phyloP scores from a whole-genome alignment of 2,329 filamentous ascomycete genomes.

The Trichoderma pleuroti region DNA sequence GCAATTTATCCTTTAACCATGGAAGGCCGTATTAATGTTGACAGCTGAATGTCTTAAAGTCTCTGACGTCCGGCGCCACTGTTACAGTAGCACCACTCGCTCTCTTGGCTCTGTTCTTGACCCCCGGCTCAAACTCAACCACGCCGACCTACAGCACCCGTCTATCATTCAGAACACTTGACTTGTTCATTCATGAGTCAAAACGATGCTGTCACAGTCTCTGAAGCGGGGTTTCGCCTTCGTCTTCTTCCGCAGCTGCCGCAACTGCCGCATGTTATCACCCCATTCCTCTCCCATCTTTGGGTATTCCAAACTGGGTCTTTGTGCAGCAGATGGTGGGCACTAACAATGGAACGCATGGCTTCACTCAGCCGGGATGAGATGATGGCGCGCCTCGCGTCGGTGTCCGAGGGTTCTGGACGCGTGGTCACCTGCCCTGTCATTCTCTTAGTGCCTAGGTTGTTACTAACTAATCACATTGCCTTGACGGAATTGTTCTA shows the following conservation, averaged over 20 bases:
- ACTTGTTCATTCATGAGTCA: not conserved
- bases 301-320: not conserved
- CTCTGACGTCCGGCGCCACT: not conserved
- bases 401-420: not conserved
- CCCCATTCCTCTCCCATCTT: not conserved
- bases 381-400: conserved; percentile 14
- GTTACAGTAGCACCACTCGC: not conserved
- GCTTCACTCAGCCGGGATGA: not conserved
- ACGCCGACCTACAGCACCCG: not conserved
- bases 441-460: not conserved
- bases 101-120: not conserved
- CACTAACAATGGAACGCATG: not conserved
- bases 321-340: not conserved
- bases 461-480: not conserved
- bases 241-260: not conserved
- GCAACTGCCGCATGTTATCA: not conserved
- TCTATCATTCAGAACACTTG: not conserved
- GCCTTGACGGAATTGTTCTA: not conserved
- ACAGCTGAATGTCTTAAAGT: not conserved
- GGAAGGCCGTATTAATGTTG: not conserved
- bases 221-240: not conserved
- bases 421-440: conserved; percentile 18
- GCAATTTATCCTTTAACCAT: not conserved
- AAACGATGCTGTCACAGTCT: not conserved
- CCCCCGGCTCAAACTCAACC: not conserved